A percentile compares a stretch with the other conserved stretches of the same genome.
Evolutionary conservation across 2,329 filamentous ascomycete genomes (phyloP).

Genomic region (Curvularia verruculosa): DNA sequence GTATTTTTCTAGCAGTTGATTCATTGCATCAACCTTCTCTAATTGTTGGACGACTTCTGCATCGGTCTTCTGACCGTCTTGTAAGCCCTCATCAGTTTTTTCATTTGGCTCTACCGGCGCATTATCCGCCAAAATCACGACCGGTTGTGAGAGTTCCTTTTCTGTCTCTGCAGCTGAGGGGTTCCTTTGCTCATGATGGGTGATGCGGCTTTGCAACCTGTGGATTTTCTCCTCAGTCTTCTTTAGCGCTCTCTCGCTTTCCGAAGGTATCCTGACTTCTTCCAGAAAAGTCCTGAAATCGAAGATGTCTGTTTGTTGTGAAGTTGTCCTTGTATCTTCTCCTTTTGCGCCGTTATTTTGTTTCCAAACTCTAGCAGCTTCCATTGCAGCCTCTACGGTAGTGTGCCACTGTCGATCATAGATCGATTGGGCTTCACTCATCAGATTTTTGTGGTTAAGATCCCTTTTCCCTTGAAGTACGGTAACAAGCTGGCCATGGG

Average conservation of each 20-base stretch:
- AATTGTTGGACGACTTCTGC: not conserved
- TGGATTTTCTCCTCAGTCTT: slow-evolving; percentile 4
- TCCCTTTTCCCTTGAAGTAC: not conserved
- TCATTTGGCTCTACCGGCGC: not conserved
- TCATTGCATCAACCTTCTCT: not conserved
- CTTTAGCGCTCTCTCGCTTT: not conserved
- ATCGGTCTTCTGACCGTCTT: not conserved
- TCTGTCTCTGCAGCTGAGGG: not conserved
- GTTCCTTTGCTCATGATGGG: not conserved
- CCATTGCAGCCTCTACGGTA: not conserved
- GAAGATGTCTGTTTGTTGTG: not conserved
- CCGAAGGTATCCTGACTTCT: not conserved
- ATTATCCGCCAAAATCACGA: not conserved
- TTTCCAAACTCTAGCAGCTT: not conserved
- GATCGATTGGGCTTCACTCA: not conserved
- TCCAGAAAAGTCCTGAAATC: not conserved
- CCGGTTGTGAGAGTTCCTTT: not conserved
- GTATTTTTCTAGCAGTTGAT: not conserved
- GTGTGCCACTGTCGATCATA: not conserved
- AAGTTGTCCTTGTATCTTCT: not conserved
- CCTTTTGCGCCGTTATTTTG: too few species aligned
- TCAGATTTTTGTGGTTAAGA: not conserved
- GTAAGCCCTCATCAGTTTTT: not conserved
- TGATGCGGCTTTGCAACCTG: not conserved
- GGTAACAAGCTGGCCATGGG: not conserved